Evolutionary conservation across 345 rosid genomes (phyloP).

Genomic region (Ailanthus altissimus): DNA sequence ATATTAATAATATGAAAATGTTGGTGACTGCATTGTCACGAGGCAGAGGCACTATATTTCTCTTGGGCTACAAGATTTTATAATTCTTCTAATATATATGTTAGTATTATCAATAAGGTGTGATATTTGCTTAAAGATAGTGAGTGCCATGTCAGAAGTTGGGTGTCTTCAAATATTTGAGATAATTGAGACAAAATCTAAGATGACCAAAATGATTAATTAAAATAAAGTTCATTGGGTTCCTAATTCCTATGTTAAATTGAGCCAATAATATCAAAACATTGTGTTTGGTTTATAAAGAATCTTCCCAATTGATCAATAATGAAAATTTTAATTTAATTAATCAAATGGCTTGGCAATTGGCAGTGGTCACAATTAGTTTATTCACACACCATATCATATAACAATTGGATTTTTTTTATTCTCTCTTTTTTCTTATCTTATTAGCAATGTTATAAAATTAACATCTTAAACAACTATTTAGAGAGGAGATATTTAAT

Average conservation of each 20-base stretch:
- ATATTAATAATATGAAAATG: too few relatives aligned
- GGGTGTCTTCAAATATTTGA: too few relatives aligned
- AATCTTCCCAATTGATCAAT: constrained; percentile 13
- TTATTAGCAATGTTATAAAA: not conserved
- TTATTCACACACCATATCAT: not conserved
- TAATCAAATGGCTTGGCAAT: not conserved
- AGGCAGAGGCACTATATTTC: not conserved
- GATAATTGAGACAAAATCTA: not conserved
- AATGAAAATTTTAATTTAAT: not conserved
- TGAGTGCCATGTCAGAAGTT: not conserved
- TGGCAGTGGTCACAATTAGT: not conserved
- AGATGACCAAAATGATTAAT: not conserved
- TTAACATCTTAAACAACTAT: not conserved
- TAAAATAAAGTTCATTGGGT: not conserved
- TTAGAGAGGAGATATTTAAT: not conserved
- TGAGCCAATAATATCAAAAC: not conserved
- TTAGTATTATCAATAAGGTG: not conserved
- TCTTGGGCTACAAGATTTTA: too few relatives aligned
- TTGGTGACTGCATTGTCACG: constrained; percentile 8
- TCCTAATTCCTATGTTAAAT: not conserved
- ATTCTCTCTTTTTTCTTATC: not conserved
- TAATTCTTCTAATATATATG: too few relatives aligned
- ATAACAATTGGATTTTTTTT: not conserved
- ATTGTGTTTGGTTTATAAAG: not conserved
- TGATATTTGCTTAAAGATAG: not conserved